Evolutionary conservation across 2,329 filamentous ascomycete genomes (phyloP).

Genomic region (Diaporthe citri): DNA sequence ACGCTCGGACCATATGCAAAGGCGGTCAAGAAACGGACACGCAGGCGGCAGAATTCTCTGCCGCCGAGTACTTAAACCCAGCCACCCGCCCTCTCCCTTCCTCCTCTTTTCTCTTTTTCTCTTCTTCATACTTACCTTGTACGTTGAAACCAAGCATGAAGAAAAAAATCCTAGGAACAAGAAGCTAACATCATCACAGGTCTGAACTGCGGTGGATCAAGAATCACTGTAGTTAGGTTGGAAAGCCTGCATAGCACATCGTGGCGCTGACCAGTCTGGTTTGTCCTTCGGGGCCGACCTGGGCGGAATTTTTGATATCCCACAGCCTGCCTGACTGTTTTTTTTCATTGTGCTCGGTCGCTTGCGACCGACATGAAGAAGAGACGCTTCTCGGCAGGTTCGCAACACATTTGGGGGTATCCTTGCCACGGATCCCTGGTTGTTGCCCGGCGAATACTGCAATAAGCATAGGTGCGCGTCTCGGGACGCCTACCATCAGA

Average conservation of each 20-base stretch:
- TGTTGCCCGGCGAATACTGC: too few species aligned
- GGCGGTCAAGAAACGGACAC: conserved; percentile 17
- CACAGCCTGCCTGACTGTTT: conserved; percentile 45
- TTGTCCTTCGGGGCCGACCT: conserved; percentile 66
- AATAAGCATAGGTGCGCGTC: too few species aligned
- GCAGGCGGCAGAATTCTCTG: neutral
- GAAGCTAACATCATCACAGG: too few species aligned
- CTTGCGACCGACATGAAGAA: conserved; percentile 59
- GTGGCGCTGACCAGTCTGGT: conserved; percentile 62
- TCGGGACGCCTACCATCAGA: too few species aligned
- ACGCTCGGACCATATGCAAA: neutral
- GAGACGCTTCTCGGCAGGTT: conserved; percentile 35
- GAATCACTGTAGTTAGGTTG: conserved; percentile 56
- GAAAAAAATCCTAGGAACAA: too few species aligned
- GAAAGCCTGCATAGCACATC: conserved; percentile 67
- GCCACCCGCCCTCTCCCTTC: conserved; percentile 36
- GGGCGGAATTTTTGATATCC: conserved; percentile 63
- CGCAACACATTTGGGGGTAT: too few species aligned
- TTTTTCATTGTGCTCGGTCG: conserved; percentile 61
- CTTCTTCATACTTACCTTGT: conserved; percentile 40
- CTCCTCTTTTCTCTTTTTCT: conserved; percentile 46
- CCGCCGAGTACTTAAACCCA: conserved; percentile 23
- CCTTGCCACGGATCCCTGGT: too few species aligned
- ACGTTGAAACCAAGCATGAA: too few species aligned
- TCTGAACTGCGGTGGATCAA: conserved; percentile 54